Percentiles rank a stretch among this genome's conserved stretches.
phyloP scores from a whole-genome alignment of 2,329 filamentous ascomycete genomes.

The Podosphaera xanthii region DNA sequence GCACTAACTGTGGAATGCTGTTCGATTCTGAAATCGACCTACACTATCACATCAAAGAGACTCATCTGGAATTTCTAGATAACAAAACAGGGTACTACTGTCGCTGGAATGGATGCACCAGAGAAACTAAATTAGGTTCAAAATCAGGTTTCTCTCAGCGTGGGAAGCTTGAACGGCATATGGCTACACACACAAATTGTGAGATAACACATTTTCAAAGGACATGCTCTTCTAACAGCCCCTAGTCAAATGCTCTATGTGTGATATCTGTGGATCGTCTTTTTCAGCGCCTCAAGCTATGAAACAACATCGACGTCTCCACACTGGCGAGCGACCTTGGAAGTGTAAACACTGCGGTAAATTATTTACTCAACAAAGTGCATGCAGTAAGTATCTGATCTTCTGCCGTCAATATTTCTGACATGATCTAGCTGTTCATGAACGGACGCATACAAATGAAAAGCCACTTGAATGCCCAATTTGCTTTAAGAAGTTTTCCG shows the following conservation, averaged over 20 bases:
- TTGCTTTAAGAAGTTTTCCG: slow-evolving; percentile 35
- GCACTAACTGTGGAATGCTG: slow-evolving; percentile 6
- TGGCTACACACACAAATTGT: slow-evolving; percentile 43
- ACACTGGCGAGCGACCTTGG: slow-evolving; percentile 42
- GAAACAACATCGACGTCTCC: slow-evolving; percentile 42
- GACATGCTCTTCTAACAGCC: background rate
- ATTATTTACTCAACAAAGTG: slow-evolving; percentile 43
- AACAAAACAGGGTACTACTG: slow-evolving; percentile 29
- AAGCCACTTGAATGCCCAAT: slow-evolving; percentile 36
- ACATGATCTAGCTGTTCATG: slow-evolving; percentile 29
- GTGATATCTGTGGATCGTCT: slow-evolving; percentile 27
- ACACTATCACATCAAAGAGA: slow-evolving; percentile 29
- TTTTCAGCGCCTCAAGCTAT: slow-evolving; percentile 47
- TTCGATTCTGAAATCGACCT: slow-evolving; percentile 21
- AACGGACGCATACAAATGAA: slow-evolving; percentile 39
- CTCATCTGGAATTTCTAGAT: slow-evolving; percentile 24
- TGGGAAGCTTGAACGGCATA: slow-evolving; percentile 40
- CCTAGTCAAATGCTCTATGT: slow-evolving; percentile 35
- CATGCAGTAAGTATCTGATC: slow-evolving; percentile 26
- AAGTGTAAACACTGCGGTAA: slow-evolving; percentile 30
- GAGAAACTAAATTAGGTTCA: slow-evolving; percentile 14
- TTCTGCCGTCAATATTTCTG: background rate
- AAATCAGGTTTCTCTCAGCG: slow-evolving; percentile 31
- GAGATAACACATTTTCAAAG: slow-evolving; percentile 13
- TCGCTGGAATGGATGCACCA: slow-evolving; percentile 31